Conservation (phyloP, 2,329 filamentous ascomycete genomes). For the Trichophyton verrucosum region DNA sequence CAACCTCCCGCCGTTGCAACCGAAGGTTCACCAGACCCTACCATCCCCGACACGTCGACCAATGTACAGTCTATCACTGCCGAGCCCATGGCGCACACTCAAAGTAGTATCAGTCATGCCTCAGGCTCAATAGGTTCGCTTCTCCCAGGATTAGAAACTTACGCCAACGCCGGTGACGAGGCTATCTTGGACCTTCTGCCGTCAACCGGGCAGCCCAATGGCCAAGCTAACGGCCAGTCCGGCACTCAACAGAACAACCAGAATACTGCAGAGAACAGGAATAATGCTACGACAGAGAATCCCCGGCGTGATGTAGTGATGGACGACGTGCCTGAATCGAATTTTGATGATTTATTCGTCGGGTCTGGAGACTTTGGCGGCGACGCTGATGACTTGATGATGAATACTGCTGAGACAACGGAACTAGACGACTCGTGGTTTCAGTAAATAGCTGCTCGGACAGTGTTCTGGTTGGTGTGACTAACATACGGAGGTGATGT, state of each 20-base stretch:
- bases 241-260: not conserved
- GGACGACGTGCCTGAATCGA: constrained; percentile 28
- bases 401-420: constrained; percentile 29
- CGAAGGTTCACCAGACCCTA: not conserved
- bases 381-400: constrained; percentile 24
- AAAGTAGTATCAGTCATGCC: constrained; percentile 12
- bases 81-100: constrained; percentile 10
- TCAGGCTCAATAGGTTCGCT: constrained; percentile 18
- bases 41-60: not conserved
- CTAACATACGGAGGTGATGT: not conserved
- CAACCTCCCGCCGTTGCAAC: not conserved
- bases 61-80: constrained; percentile 1
- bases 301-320: constrained; percentile 15
- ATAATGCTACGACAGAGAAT: constrained; percentile 8
- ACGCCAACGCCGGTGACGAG: constrained; percentile 24
- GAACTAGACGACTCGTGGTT: constrained; percentile 34
- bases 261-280: constrained; percentile 2
- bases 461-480: not conserved
- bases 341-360: constrained; percentile 35
- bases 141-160: constrained; percentile 23
- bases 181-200: constrained; percentile 28
- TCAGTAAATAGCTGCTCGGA: not conserved
- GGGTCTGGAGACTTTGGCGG: constrained; percentile 28
- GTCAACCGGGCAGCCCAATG: not conserved
- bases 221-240: not conserved